Conservation (phyloP, 2,329 filamentous ascomycete genomes). For the Neurospora sp. region DNA sequence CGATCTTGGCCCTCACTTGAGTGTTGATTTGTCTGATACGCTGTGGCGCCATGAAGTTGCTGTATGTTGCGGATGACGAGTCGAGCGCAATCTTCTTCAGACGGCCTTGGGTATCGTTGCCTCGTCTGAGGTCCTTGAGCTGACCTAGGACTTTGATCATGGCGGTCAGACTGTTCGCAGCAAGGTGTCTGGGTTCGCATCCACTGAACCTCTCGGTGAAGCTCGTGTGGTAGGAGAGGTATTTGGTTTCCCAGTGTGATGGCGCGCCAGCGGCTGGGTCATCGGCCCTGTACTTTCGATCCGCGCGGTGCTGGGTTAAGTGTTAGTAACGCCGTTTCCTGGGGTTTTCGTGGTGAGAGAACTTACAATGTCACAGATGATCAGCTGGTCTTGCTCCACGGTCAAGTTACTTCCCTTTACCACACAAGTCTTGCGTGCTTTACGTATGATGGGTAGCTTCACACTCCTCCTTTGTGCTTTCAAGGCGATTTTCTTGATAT, state of each 20-base stretch:
- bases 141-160: constrained; percentile 6
- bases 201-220: constrained; percentile 1
- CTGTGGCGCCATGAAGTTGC: constrained; percentile 8
- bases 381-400: constrained; percentile 1
- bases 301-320: neutral
- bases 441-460: constrained; percentile 6
- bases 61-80: neutral
- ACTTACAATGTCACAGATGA: constrained; percentile 6
- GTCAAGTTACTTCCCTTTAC: neutral
- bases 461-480: constrained; percentile 2
- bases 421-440: neutral
- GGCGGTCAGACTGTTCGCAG: neutral
- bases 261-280: neutral
- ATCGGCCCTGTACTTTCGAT: neutral
- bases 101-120: constrained; percentile 6
- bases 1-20: neutral
- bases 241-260: neutral
- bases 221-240: constrained; percentile 3
- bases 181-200: constrained; percentile 2
- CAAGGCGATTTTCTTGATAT: constrained; percentile 1
- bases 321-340: neutral
- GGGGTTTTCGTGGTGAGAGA: neutral
- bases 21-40: constrained; percentile 3
- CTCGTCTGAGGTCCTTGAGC: constrained; percentile 6
- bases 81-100: constrained; percentile 6